These are phyloP conservation scores for Sugiyamaella paludigena DNA, from an alignment of 1,139 yeast genomes.

Conservation along the genomic window DNA sequence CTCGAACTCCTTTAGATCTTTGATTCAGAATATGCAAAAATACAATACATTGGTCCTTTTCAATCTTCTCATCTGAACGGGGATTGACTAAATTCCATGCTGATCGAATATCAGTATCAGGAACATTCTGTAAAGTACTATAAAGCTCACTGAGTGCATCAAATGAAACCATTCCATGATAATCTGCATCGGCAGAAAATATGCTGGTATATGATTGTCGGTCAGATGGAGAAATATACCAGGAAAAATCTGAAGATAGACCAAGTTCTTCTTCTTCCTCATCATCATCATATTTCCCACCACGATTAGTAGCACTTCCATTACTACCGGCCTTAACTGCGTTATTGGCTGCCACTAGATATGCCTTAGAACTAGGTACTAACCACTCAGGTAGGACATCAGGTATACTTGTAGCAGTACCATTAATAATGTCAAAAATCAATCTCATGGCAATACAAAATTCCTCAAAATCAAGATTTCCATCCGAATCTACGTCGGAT, in stretches of 20 bases:
- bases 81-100: conserved; percentile 98
- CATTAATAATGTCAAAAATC: conserved; percentile 86
- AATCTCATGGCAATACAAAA: conserved; percentile 96
- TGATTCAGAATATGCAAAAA: conserved; percentile 89
- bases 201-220: conserved; percentile 74
- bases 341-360: conserved; percentile 73
- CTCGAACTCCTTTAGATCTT: conserved; percentile 79
- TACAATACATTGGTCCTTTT: conserved; percentile 87
- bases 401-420: conserved; percentile 64
- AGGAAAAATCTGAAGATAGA: conserved; percentile 73
- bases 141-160: conserved; percentile 70
- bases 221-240: conserved; percentile 94
- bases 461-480: conserved; percentile 90
- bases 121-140: conserved; percentile 65
- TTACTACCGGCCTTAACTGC: conserved; percentile 46
- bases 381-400: conserved; percentile 81
- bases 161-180: conserved; percentile 78
- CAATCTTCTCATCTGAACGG: conserved; percentile 78
- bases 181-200: conserved; percentile 71
- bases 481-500: conserved; percentile 91
- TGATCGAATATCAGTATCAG: conserved; percentile 79
- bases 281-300: conserved; percentile 19
- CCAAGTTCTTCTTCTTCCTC: conserved; percentile 53
- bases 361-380: conserved; percentile 83
- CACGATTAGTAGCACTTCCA: conserved; percentile 13